Evolutionary conservation across 192 early-diverging fungal genomes (phyloP).

Genomic region (Helicostylum pulchrum): DNA sequence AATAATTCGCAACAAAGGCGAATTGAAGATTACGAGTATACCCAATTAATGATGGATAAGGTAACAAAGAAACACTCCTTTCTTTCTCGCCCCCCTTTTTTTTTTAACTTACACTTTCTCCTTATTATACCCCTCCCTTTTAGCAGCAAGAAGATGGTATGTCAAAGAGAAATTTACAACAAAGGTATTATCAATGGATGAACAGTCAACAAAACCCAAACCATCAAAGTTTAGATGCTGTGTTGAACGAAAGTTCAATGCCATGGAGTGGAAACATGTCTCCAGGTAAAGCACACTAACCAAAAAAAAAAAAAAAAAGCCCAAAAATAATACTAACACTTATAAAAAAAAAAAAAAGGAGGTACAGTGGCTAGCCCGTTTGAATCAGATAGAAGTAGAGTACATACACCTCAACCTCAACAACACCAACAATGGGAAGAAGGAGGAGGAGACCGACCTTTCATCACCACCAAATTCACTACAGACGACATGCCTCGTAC

Average conservation of each 20-base stretch:
- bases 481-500: neutral
- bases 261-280: constrained; percentile 8
- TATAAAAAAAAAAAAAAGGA: no score
- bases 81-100: no score
- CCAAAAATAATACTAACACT: no score
- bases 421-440: neutral
- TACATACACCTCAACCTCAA: neutral
- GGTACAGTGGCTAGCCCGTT: neutral
- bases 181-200: constrained; percentile 18
- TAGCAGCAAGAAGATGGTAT: neutral
- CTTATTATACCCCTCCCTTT: neutral
- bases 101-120: no score
- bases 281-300: no score
- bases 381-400: neutral
- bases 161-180: constrained; percentile 7
- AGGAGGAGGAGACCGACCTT: no score
- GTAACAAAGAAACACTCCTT: neutral
- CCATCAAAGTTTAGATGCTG: constrained; percentile 15
- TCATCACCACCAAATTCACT: no score
- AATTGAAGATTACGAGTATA: constrained; percentile 21
- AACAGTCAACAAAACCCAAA: neutral
- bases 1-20: constrained; percentile 6
- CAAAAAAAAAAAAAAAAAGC: neutral
- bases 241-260: constrained; percentile 9
- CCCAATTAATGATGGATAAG: constrained; percentile 5